These are phyloP conservation scores for Xylariaceae sp. DNA, from an alignment of 2,329 filamentous ascomycete species.

Conservation along the genomic window DNA sequence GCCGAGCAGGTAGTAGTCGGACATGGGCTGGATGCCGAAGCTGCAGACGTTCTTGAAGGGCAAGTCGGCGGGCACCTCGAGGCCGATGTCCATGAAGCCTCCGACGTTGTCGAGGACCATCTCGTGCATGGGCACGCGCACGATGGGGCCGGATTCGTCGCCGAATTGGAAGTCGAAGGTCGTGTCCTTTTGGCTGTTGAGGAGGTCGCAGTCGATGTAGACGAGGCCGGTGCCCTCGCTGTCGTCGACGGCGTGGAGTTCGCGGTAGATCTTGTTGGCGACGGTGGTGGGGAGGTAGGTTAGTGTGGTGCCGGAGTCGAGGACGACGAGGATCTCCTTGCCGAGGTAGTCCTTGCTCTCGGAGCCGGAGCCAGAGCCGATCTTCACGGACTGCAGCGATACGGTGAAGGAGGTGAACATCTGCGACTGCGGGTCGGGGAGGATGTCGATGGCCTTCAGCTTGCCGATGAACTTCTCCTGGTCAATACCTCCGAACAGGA, in stretches of 20 bases:
- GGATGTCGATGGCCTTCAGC: constrained; percentile 51
- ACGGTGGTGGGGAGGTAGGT: constrained; percentile 55
- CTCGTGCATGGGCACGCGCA: constrained; percentile 33
- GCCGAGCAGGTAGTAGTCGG: constrained; percentile 40
- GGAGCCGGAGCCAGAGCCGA: constrained; percentile 34
- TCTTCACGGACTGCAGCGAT: constrained; percentile 33
- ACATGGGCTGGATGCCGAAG: constrained; percentile 47
- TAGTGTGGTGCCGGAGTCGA: constrained; percentile 63
- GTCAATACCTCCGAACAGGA: constrained; percentile 67
- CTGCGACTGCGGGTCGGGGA: constrained; percentile 39
- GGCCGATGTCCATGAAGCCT: constrained; percentile 21
- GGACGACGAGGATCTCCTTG: constrained; percentile 43
- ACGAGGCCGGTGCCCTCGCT: constrained; percentile 32
- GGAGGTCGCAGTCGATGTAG: constrained; percentile 38
- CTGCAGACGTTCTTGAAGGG: constrained; percentile 45
- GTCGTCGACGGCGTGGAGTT: constrained; percentile 38
- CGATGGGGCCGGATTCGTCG: constrained; percentile 30
- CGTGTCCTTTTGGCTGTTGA: constrained; percentile 29
- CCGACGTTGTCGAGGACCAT: constrained; percentile 38
- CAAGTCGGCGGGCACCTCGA: constrained; percentile 25
- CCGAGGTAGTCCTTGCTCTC: constrained; percentile 28
- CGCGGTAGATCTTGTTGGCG: constrained; percentile 35
- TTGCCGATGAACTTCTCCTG: constrained; percentile 58
- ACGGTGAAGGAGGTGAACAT: constrained; percentile 39
- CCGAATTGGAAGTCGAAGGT: constrained; percentile 40